Conservation (phyloP, 441 rosid species). For the Bocquillonia castaneifolia region DNA sequence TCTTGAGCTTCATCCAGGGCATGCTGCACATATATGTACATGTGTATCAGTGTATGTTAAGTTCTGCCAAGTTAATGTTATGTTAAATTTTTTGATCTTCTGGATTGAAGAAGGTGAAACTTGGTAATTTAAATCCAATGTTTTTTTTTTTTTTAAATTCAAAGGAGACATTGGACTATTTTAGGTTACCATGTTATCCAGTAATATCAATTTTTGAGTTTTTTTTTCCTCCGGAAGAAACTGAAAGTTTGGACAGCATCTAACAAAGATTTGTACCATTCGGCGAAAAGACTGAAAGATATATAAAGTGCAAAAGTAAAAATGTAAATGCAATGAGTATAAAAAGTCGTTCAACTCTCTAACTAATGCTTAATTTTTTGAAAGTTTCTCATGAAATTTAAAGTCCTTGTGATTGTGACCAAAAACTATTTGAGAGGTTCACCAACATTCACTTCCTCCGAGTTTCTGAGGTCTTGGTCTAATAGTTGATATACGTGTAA, state of each 20-base stretch:
- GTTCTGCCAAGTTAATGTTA: not conserved
- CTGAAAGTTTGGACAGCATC: slow-evolving; percentile 5
- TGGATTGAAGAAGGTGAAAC: too few species aligned
- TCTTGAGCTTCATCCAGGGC: slow-evolving; percentile 6
- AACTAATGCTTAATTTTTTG: too few species aligned
- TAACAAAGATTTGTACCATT: slow-evolving; percentile 7
- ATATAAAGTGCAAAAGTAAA: slow-evolving; percentile 11
- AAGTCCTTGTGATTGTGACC: not conserved
- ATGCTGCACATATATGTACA: slow-evolving; percentile 29
- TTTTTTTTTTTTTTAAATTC: not conserved
- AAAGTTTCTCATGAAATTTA: not conserved
- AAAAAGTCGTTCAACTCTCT: not conserved
- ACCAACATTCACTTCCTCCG: too few species aligned
- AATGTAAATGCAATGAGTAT: not conserved
- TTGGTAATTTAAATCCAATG: not conserved
- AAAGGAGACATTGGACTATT: not conserved
- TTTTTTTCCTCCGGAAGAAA: not conserved
- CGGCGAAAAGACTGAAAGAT: slow-evolving; percentile 19
- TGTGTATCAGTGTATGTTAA: slow-evolving; percentile 12
- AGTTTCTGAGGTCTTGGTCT: too few species aligned
- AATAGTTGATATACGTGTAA: too few species aligned
- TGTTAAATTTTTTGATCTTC: slow-evolving; percentile 9
- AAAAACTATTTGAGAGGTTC: too few species aligned
- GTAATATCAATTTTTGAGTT: not conserved
- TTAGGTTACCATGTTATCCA: not conserved